Conservation (phyloP, 2,329 filamentous ascomycete genomes). For the Tolypocladium ovalisporum region DNA sequence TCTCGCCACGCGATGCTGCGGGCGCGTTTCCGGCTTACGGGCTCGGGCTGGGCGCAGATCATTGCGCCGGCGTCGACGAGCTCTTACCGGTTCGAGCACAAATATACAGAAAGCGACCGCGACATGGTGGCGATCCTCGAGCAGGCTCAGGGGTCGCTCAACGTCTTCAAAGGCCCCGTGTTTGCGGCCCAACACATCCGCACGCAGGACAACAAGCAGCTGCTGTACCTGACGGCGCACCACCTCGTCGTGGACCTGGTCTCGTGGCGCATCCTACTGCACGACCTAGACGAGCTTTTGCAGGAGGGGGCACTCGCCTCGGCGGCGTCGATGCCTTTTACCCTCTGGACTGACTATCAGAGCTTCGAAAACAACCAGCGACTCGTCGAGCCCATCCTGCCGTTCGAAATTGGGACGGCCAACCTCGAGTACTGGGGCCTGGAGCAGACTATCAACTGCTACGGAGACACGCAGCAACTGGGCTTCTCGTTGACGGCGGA, state of each 20-base stretch:
- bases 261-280: slow-evolving; percentile 39
- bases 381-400: slow-evolving; percentile 18
- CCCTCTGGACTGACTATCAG: slow-evolving; percentile 37
- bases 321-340: slow-evolving; percentile 33
- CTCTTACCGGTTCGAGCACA: slow-evolving; percentile 34
- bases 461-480: slow-evolving; percentile 28
- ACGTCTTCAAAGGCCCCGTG: slow-evolving; percentile 38
- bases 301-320: slow-evolving; percentile 32
- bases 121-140: slow-evolving; percentile 30
- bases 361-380: slow-evolving; percentile 22
- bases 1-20: slow-evolving; percentile 41
- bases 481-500: slow-evolving; percentile 33
- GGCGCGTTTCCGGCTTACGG: slow-evolving; percentile 28
- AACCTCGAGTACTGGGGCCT: slow-evolving; percentile 39
- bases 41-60: slow-evolving; percentile 34
- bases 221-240: slow-evolving; percentile 39
- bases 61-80: slow-evolving; percentile 26
- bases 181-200: slow-evolving; percentile 39
- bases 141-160: slow-evolving; percentile 29
- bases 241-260: slow-evolving; percentile 39
- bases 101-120: slow-evolving; percentile 25
- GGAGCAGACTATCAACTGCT: slow-evolving; percentile 25
- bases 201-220: slow-evolving; percentile 31
- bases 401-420: slow-evolving; percentile 27
- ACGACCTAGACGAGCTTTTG: slow-evolving; percentile 39